Percentiles rank a stretch among this genome's conserved stretches.
Evolutionary conservation across 306 rosid species (phyloP).

Genomic region (Gastrolobium villosum): DNA sequence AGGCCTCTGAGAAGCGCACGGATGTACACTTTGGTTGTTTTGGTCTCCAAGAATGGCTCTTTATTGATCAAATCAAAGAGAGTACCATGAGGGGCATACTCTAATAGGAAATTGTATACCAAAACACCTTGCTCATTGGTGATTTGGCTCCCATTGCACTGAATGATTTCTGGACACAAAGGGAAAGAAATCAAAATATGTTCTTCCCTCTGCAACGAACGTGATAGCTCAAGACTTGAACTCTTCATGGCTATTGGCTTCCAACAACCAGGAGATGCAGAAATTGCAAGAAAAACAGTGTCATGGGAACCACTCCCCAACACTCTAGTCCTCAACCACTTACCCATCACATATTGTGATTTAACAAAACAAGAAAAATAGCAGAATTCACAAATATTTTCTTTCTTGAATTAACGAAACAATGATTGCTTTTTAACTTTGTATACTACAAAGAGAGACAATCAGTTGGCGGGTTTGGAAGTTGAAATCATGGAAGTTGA

Average conservation of each 20-base stretch:
- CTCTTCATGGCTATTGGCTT: not conserved
- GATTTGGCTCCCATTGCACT: not conserved
- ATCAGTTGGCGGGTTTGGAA: no score
- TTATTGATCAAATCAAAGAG: not conserved
- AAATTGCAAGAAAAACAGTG: no score
- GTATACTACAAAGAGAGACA: no score
- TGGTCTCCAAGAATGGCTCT: not conserved
- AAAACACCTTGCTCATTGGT: no score
- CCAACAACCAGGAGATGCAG: not conserved
- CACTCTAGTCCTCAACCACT: no score
- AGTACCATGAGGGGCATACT: not conserved
- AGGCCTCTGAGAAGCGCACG: not conserved
- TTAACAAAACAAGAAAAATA: no score
- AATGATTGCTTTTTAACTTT: no score
- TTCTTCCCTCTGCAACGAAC: not conserved
- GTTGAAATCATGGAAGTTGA: no score
- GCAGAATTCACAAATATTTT: not conserved
- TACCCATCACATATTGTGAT: no score
- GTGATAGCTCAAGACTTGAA: not conserved
- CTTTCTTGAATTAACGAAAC: no score
- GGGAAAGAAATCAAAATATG: not conserved
- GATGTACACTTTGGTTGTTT: not conserved
- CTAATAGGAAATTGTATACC: not conserved
- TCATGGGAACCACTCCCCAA: no score
- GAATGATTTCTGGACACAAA: not conserved